Percentiles rank a stretch among this genome's conserved stretches.
These are phyloP conservation scores for Melastoma malabathricum DNA, from an alignment of 345 rosid genomes.

Conservation along the genomic window DNA sequence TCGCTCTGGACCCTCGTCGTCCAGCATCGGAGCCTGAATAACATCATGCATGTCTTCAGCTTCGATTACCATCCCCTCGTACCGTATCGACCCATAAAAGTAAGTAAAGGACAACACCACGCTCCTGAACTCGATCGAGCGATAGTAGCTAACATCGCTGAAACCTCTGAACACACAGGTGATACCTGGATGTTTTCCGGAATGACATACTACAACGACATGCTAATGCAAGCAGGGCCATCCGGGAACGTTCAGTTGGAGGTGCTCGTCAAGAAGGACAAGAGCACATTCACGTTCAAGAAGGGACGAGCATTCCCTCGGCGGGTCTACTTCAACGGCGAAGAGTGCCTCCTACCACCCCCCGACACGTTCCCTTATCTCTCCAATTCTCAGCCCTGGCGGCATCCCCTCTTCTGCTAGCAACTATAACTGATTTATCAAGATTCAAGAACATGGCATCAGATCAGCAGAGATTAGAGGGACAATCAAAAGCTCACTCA, in stretches of 20 bases:
- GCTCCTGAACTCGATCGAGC: no score
- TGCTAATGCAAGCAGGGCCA: slow-evolving; percentile 81
- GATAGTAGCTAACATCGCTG: not conserved
- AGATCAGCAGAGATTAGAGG: no score
- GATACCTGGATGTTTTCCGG: slow-evolving; percentile 88
- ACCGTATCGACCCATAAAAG: slow-evolving; percentile 68
- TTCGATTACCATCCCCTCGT: slow-evolving; percentile 64
- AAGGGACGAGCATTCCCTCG: slow-evolving; percentile 94
- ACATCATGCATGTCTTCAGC: slow-evolving; percentile 82
- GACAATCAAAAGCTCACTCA: no score
- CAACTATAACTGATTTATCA: slow-evolving; percentile 1
- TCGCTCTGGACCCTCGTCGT: slow-evolving; percentile 54
- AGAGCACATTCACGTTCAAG: slow-evolving; percentile 63
- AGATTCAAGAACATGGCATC: no score
- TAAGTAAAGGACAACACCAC: not conserved
- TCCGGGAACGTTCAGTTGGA: slow-evolving; percentile 83
- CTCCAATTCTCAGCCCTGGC: slow-evolving; percentile 33
- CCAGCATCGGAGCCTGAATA: slow-evolving; percentile 81
- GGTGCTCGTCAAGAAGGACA: slow-evolving; percentile 65
- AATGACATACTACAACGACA: slow-evolving; percentile 62
- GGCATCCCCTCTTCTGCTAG: slow-evolving; percentile 17
- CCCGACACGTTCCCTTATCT: slow-evolving; percentile 78
- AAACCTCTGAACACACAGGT: slow-evolving; percentile 24
- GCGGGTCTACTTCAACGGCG: slow-evolving; percentile 85
- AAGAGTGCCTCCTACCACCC: slow-evolving; percentile 77